phyloP scores from a whole-genome alignment of 1,284 basidiomycete genomes.

The Apiotrichum gracile region DNA sequence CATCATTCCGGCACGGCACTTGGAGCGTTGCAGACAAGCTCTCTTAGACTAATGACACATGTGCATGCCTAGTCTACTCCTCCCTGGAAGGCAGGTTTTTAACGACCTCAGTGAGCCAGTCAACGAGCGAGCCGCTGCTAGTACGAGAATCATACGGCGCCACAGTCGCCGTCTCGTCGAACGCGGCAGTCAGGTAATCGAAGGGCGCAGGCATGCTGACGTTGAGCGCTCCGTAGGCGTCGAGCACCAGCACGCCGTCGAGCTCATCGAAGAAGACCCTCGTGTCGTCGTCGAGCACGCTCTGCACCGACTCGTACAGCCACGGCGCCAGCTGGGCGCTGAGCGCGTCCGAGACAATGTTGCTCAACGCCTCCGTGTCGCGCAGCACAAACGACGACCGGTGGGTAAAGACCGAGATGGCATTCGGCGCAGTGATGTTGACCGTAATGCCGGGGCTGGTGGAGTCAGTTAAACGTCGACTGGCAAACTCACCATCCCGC shows the following conservation, averaged over 20 bases:
- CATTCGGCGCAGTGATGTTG: slow-evolving; percentile 15
- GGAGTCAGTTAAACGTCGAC: background rate
- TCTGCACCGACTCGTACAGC: slow-evolving; percentile 1
- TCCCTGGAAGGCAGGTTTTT: background rate
- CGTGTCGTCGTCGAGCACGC: slow-evolving; percentile 1
- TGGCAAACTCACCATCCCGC: slow-evolving; percentile 19
- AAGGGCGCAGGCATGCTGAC: slow-evolving; percentile 8
- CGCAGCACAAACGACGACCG: slow-evolving; percentile 27
- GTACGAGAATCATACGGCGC: slow-evolving; percentile 9
- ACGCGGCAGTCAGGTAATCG: slow-evolving; percentile 2
- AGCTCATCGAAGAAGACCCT: slow-evolving; percentile 29
- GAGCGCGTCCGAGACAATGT: slow-evolving; percentile 22
- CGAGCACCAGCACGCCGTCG: slow-evolving; percentile 21
- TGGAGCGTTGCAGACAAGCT: no score
- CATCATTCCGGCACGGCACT: background rate
- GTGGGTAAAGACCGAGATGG: slow-evolving; percentile 14
- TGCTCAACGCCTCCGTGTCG: slow-evolving; percentile 22
- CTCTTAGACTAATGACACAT: no score
- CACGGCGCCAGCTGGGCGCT: slow-evolving; percentile 17
- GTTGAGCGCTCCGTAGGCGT: slow-evolving; percentile 13
- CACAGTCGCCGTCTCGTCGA: background rate
- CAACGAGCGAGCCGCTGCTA: background rate
- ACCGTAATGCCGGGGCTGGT: slow-evolving; percentile 21
- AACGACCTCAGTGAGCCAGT: slow-evolving; percentile 5
- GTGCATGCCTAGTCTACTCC: background rate